These are phyloP conservation scores for Graphilbum sp. DNA, from an alignment of 2,329 filamentous ascomycete species.

Conservation along the genomic window DNA sequence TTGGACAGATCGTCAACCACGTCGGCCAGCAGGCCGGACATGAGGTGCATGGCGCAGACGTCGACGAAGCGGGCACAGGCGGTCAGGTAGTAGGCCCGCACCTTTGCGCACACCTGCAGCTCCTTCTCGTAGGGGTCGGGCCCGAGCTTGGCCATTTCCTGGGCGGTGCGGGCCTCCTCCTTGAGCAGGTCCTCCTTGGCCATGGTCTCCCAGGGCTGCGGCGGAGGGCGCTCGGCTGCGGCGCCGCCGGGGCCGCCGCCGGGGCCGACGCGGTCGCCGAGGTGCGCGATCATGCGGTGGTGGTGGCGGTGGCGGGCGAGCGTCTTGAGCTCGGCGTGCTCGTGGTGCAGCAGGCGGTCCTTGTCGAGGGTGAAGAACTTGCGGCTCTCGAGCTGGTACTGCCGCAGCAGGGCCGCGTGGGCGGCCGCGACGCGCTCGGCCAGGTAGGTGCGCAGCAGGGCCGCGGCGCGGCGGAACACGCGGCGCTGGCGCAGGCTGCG, in stretches of 20 bases:
- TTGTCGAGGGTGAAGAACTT: constrained; percentile 42
- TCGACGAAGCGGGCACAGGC: constrained; percentile 51
- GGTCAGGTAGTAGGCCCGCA: constrained; percentile 53
- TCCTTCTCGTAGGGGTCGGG: constrained; percentile 43
- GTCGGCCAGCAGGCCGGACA: constrained; percentile 30
- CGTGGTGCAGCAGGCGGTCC: constrained; percentile 28
- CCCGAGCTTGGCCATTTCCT: constrained; percentile 30
- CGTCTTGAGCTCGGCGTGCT: constrained; percentile 24
- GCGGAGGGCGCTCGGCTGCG: constrained; percentile 12
- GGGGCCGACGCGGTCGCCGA: constrained; percentile 10
- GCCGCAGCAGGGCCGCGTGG: constrained; percentile 20
- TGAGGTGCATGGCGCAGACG: constrained; percentile 27
- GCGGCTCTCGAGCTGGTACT: constrained; percentile 35
- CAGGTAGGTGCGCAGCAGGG: constrained; percentile 28
- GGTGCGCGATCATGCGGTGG: constrained; percentile 28
- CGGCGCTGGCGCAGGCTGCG: constrained; percentile 27
- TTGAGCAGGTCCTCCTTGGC: constrained; percentile 28
- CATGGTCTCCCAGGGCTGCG: constrained; percentile 26
- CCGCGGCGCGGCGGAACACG: constrained; percentile 30
- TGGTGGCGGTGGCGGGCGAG: constrained; percentile 32
- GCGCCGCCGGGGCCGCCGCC: no score
- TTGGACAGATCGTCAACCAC: constrained; percentile 22
- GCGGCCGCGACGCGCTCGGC: constrained; percentile 21
- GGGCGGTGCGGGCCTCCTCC: constrained; percentile 25
- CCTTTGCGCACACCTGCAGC: constrained; percentile 43